These are phyloP conservation scores for Phlyctochytrium bullatum DNA, from an alignment of 192 early-diverging fungal species.

Conservation along the genomic window DNA sequence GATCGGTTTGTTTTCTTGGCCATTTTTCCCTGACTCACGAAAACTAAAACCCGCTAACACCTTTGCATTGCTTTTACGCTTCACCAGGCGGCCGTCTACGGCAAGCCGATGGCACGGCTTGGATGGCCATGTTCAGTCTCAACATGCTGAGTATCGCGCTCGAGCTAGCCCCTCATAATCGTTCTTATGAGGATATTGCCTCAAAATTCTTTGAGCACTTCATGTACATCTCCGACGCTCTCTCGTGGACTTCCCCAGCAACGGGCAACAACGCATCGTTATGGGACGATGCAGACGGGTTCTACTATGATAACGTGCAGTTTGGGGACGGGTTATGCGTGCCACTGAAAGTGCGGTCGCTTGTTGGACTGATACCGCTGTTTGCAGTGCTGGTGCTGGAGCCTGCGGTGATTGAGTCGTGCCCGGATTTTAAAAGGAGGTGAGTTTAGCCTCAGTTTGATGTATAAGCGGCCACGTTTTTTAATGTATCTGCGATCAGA, in stretches of 20 bases:
- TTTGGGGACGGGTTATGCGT: constrained; percentile 42
- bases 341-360: constrained; percentile 48
- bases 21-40: too few relatives aligned
- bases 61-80: too few relatives aligned
- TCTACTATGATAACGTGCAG: constrained; percentile 52
- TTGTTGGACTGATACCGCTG: constrained; percentile 52
- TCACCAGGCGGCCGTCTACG: constrained; percentile 39
- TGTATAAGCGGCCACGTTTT: too few relatives aligned
- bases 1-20: too few relatives aligned
- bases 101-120: constrained; percentile 52
- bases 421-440: constrained; percentile 28
- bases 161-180: constrained; percentile 29
- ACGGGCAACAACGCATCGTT: constrained; percentile 35
- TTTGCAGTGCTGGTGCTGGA: constrained; percentile 44
- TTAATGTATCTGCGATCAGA: too few relatives aligned
- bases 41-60: too few relatives aligned
- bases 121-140: constrained; percentile 50
- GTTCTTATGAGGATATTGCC: constrained; percentile 43
- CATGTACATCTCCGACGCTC: constrained; percentile 56
- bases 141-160: constrained; percentile 34
- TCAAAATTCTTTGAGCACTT: constrained; percentile 59
- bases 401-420: constrained; percentile 21
- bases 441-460: too few relatives aligned
- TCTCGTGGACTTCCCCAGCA: constrained; percentile 34
- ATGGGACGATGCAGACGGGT: constrained; percentile 47